phyloP scores from a whole-genome alignment of 2,329 filamentous ascomycete genomes.

The Calonectria honghensis region DNA sequence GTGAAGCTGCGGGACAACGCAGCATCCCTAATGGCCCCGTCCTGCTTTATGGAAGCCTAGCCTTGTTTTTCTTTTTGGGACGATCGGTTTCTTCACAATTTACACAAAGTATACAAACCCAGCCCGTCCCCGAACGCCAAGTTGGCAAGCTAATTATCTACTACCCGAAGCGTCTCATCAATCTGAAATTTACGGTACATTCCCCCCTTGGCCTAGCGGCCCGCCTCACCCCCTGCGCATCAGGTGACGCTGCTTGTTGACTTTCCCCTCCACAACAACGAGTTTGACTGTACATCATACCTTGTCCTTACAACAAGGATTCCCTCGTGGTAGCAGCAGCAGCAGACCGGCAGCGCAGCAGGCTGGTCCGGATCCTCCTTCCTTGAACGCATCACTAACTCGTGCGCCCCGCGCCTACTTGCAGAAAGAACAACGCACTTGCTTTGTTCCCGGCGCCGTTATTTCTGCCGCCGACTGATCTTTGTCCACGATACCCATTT shows the following conservation, averaged over 20 bases:
- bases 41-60: constrained; percentile 7
- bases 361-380: constrained; percentile 35
- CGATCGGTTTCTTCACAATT: neutral
- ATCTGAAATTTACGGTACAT: constrained; percentile 2
- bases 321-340: constrained; percentile 24
- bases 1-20: constrained; percentile 50
- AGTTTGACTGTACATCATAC: constrained; percentile 44
- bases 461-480: constrained; percentile 45
- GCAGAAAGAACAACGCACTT: constrained; percentile 52
- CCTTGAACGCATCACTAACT: constrained; percentile 48
- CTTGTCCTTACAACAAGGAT: constrained; percentile 53
- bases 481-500: constrained; percentile 48
- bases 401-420: constrained; percentile 39
- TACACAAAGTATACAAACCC: neutral
- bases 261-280: constrained; percentile 52
- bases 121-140: neutral
- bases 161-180: constrained; percentile 22
- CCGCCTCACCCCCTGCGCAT: constrained; percentile 48
- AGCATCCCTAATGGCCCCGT: constrained; percentile 15
- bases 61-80: constrained; percentile 1
- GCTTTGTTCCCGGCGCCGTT: constrained; percentile 50
- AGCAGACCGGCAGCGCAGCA: constrained; percentile 5
- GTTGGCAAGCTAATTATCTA: neutral
- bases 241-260: constrained; percentile 57
- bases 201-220: neutral